Evolutionary conservation across 116 monocot species (phyloP).

Genomic region (Papilionanthe hybrid): DNA sequence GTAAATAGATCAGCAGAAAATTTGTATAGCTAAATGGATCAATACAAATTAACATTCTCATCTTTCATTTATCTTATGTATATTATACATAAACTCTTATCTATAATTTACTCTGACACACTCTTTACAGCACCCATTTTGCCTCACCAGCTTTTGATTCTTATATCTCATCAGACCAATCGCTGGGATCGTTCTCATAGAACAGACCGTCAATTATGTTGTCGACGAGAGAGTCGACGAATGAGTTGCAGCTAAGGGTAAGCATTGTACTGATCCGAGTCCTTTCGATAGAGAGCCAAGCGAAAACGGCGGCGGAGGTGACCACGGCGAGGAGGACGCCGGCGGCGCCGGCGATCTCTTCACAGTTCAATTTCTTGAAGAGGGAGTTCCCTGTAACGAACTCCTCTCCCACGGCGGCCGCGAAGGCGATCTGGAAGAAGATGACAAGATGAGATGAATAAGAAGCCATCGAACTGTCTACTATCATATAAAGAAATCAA

Average conservation of each 20-base stretch:
- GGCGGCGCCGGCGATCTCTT: conserved; percentile 58
- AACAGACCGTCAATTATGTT: conserved; percentile 86
- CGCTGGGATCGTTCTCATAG: conserved; percentile 56
- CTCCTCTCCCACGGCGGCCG: conserved; percentile 58
- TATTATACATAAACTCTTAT: neutral
- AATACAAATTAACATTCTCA: neutral
- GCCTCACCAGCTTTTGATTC: neutral
- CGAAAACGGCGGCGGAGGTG: conserved; percentile 57
- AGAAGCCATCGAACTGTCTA: neutral
- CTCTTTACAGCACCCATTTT: neutral
- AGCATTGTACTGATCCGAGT: conserved; percentile 55
- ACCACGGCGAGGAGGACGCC: conserved; percentile 61
- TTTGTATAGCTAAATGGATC: neutral
- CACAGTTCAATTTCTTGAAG: conserved; percentile 76
- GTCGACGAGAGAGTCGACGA: conserved; percentile 90
- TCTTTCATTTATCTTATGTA: neutral
- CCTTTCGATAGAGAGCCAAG: conserved; percentile 61
- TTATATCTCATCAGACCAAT: conserved; percentile 68
- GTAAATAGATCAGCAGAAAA: neutral
- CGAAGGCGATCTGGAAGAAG: conserved; percentile 58
- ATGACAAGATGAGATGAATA: neutral
- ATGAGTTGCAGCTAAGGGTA: conserved; percentile 64
- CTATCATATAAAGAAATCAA: neutral
- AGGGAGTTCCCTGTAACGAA: conserved; percentile 69
- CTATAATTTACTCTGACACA: neutral